A percentile compares a stretch with the other conserved stretches of the same genome.
Evolutionary conservation across 306 rosid species (phyloP).

Genomic region (Begonia fuchsioides): DNA sequence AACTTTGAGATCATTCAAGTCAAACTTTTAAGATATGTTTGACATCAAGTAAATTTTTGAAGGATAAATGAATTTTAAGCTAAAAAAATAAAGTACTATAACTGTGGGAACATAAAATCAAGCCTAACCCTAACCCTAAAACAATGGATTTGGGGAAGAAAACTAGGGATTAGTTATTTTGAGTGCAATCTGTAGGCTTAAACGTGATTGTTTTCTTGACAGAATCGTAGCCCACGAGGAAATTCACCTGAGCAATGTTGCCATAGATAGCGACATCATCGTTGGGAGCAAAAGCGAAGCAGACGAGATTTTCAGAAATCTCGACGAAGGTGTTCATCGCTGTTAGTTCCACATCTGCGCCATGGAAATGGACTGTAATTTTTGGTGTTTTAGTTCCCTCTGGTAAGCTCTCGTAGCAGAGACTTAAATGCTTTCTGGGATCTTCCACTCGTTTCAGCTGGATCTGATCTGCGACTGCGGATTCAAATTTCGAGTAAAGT

Average conservation of each 20-base stretch:
- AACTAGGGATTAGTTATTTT: no score
- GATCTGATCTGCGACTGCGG: background rate
- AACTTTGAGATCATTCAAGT: no score
- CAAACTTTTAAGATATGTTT: no score
- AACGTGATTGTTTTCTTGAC: conserved; percentile 17
- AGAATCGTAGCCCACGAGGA: conserved; percentile 43
- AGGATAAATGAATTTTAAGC: no score
- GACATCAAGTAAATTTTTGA: no score
- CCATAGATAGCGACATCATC: conserved; percentile 12
- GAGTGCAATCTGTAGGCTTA: conserved; percentile 23
- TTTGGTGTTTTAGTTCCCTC: background rate
- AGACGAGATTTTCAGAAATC: conserved; percentile 6
- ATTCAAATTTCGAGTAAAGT: conserved; percentile 4
- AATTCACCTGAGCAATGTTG: conserved; percentile 30
- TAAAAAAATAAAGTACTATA: no score
- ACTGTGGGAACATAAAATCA: no score
- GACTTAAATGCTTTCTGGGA: background rate
- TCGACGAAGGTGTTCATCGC: conserved; percentile 12
- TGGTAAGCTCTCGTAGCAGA: conserved; percentile 5
- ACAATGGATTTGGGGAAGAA: no score
- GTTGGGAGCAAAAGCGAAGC: conserved; percentile 22
- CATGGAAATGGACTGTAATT: conserved; percentile 8
- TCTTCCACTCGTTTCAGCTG: background rate
- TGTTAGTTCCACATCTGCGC: conserved; percentile 4
- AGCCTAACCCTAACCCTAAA: no score